Evolutionary conservation across 257 asterid genomes (phyloP).

Genomic region (Ilex asprella): DNA sequence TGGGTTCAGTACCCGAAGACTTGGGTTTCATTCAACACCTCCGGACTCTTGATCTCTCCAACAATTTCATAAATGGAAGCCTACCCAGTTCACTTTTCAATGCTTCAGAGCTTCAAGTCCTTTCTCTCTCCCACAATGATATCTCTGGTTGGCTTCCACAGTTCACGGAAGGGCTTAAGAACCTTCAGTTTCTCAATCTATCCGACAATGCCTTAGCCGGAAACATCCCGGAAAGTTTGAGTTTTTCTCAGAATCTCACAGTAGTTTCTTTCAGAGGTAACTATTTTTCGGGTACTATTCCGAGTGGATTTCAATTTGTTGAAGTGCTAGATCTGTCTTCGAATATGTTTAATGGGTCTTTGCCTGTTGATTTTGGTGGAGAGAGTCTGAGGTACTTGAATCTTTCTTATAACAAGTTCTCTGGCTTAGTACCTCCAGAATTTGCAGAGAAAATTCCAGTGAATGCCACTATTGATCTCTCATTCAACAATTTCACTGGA

Average conservation of each 20-base stretch:
- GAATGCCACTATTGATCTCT: constrained; percentile 57
- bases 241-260: constrained; percentile 28
- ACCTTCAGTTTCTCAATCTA: constrained; percentile 41
- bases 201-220: constrained; percentile 58
- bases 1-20: constrained; percentile 58
- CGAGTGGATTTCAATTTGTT: constrained; percentile 31
- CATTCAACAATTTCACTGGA: constrained; percentile 76
- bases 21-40: constrained; percentile 61
- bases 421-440: constrained; percentile 45
- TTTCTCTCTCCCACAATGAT: constrained; percentile 45
- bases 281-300: constrained; percentile 47
- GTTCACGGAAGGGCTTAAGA: constrained; percentile 10
- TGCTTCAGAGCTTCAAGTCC: constrained; percentile 44
- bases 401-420: constrained; percentile 65
- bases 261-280: constrained; percentile 57
- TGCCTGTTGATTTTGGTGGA: constrained; percentile 69
- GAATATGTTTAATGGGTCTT: constrained; percentile 54
- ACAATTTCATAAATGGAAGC: constrained; percentile 63
- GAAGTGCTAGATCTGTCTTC: constrained; percentile 61
- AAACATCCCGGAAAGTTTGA: constrained; percentile 36
- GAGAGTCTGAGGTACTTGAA: constrained; percentile 52
- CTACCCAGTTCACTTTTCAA: constrained; percentile 58
- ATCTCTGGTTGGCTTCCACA: constrained; percentile 48
- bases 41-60: constrained; percentile 55
- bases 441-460: constrained; percentile 59